phyloP scores from a whole-genome alignment of 1,284 basidiomycete species.

The Ustilago xerochloae region DNA sequence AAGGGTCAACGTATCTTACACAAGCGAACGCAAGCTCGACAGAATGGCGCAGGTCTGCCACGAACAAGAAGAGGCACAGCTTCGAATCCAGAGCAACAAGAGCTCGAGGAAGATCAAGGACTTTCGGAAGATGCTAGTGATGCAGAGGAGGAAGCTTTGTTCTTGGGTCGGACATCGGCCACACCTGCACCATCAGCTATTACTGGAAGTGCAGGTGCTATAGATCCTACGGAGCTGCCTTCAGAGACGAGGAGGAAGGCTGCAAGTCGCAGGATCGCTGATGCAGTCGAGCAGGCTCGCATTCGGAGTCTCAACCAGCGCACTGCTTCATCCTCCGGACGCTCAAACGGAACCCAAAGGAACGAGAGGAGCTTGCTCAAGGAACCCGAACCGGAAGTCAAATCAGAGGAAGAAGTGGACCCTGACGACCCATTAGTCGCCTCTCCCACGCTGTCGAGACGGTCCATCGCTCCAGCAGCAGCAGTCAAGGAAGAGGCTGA shows the following conservation, averaged over 20 bases:
- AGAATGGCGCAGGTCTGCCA: constrained; percentile 3
- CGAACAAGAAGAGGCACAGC: neutral
- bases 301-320: constrained; percentile 16
- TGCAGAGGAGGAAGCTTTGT: constrained; percentile 8
- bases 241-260: constrained; percentile 42
- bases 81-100: neutral
- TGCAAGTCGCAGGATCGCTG: constrained; percentile 29
- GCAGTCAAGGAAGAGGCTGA: constrained; percentile 24
- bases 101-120: neutral
- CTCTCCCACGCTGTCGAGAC: constrained; percentile 17
- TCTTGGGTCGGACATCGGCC: constrained; percentile 21
- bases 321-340: neutral
- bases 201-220: neutral
- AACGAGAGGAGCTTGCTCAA: neutral
- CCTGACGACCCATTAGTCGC: constrained; percentile 15
- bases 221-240: constrained; percentile 39
- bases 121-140: neutral
- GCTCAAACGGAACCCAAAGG: neutral
- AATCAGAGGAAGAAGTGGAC: constrained; percentile 7
- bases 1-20: constrained; percentile 49
- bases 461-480: neutral
- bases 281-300: constrained; percentile 37
- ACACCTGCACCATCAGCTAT: constrained; percentile 19
- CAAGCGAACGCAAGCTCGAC: constrained; percentile 21
- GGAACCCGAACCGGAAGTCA: neutral